These are phyloP conservation scores for Pleurotus sapidus DNA, from an alignment of 768 basidiomycete species.

Conservation along the genomic window DNA sequence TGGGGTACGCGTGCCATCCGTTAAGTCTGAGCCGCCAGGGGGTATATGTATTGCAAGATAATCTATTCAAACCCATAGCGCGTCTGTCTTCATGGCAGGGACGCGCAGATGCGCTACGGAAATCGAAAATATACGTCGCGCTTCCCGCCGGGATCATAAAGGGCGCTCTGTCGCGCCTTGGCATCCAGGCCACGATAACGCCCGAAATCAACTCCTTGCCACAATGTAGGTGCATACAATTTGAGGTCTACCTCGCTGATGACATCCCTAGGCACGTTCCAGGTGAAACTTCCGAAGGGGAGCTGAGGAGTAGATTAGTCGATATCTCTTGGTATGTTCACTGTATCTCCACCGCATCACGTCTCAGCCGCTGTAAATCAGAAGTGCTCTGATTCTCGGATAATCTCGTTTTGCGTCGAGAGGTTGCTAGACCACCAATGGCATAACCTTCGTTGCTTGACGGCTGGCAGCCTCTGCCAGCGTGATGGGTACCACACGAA, in stretches of 20 bases:
- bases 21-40: conserved; percentile 47
- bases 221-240: conserved; percentile 56
- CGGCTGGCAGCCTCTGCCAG: no score
- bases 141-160: conserved; percentile 83
- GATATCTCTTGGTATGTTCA: no score
- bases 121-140: conserved; percentile 72
- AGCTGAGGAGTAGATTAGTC: not conserved
- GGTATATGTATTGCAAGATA: conserved; percentile 91
- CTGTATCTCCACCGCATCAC: no score
- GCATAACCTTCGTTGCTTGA: no score
- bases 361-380: no score
- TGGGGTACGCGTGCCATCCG: not conserved
- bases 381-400: no score
- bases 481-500: no score
- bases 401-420: no score
- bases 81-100: conserved; percentile 83
- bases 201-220: conserved; percentile 81
- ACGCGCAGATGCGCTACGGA: conserved; percentile 65
- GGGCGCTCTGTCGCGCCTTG: conserved; percentile 77
- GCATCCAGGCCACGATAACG: conserved; percentile 68
- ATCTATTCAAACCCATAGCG: conserved; percentile 80
- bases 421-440: no score
- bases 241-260: no score
- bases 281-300: conserved; percentile 75
- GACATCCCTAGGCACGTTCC: conserved; percentile 64